Percentiles rank a stretch among this genome's conserved stretches.
phyloP scores from a whole-genome alignment of 73 alveolate genomes.

The Paramecium bursaria region DNA sequence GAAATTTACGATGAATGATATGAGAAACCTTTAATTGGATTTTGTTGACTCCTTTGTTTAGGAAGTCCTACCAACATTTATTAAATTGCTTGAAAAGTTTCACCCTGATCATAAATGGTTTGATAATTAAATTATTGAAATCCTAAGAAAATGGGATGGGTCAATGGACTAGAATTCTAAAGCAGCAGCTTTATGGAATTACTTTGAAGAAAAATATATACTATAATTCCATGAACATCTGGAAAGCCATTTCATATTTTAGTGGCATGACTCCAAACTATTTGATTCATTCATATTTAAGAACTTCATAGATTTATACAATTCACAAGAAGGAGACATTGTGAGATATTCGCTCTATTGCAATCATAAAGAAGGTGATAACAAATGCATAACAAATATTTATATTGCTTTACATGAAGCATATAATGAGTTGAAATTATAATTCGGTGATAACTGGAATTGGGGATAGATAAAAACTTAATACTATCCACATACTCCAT shows the following conservation, averaged over 20 bases:
- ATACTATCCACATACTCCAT: constrained; percentile 50
- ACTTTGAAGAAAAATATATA: constrained; percentile 38
- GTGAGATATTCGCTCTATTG: constrained; percentile 7
- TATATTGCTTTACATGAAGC: constrained; percentile 56
- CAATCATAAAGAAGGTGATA: neutral
- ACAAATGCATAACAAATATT: constrained; percentile 56
- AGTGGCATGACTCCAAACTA: constrained; percentile 37
- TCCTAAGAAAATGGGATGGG: constrained; percentile 52
- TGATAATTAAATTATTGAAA: neutral
- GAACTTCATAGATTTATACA: neutral
- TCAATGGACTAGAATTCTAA: constrained; percentile 13
- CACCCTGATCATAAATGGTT: constrained; percentile 8
- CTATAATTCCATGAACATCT: neutral
- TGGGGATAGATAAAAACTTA: constrained; percentile 61
- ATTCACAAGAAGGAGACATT: neutral
- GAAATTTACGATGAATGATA: constrained; percentile 48
- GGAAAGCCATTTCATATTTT: neutral
- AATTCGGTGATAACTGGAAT: constrained; percentile 60
- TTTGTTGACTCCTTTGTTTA: constrained; percentile 51
- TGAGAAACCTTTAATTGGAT: constrained; percentile 14
- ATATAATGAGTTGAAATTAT: neutral
- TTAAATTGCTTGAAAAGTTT: constrained; percentile 8
- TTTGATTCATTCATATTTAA: constrained; percentile 48
- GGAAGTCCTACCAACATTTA: neutral
- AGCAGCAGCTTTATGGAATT: constrained; percentile 53